Evolutionary conservation across 2,329 filamentous ascomycete genomes (phyloP), one percentile per base, ranked within the genome.

Genomic region (Teratosphaeria epicoccoides): DNA sequence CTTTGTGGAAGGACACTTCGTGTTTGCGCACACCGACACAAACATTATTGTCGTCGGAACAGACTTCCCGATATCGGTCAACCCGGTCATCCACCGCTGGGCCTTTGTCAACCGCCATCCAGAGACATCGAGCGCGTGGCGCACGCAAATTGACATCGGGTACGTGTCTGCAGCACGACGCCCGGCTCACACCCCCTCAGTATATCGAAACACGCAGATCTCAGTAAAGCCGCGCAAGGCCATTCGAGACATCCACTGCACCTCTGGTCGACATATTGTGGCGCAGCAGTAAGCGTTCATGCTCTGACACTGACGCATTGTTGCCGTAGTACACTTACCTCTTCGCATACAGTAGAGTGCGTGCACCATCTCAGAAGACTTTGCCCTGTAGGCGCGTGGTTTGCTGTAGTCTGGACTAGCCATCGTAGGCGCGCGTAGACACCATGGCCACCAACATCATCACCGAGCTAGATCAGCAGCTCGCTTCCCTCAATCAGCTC

Each of bases 401-500:
- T 28, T 40, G n/a, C 33, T 40, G 33, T 40, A 40, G 33, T 40
- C 33, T 40, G 33, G 33, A 17, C 14, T 17, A 40, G 44, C 14
- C 20, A 46, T 46, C 44, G 44, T 46, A 46, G 44, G 24, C 44
- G 23, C 44, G 6, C 44, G 23, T 24, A 24, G n/a, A 17, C n/a
- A 65, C 53, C 62, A 73, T 73, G 70, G 64, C 60, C 33, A 50
- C 57, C 45, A 85, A 88, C 68, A 82, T 87, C 72, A 85, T 95
- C 80, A 83, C 87, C 75, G 90, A 97, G 70, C 76, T 98, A 73
- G 91, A 95, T 73, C 79, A 83, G 65, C 85, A 87, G 71, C 81
- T 98, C 68, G 88, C 93, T 76, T 90, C 87, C 66, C 90, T 98
- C 83, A 85, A 91, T 65, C 79, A 80, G 60, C 77, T 96, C 66